Evolutionary conservation across 345 rosid genomes (phyloP).

Genomic region (Syzygium jambos): DNA sequence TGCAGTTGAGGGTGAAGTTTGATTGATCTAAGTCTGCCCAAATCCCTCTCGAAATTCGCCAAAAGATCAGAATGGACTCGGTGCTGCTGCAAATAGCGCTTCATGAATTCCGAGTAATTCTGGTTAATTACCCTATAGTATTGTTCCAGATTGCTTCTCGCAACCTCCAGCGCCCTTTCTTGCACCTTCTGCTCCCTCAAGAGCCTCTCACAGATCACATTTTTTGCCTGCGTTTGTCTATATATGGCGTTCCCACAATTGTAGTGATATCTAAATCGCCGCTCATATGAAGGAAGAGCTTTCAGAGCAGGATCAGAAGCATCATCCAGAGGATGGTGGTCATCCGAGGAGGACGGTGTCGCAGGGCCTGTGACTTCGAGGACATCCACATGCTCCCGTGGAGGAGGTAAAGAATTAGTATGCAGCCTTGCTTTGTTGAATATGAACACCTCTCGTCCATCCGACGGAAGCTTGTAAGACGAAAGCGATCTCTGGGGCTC

Average conservation of each 20-base stretch:
- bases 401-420: constrained; percentile 48
- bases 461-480: constrained; percentile 67
- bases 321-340: constrained; percentile 81
- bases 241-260: constrained; percentile 51
- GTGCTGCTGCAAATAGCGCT: constrained; percentile 72
- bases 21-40: constrained; percentile 66
- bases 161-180: constrained; percentile 82
- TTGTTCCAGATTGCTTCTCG: constrained; percentile 74
- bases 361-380: constrained; percentile 52
- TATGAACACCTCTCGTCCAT: constrained; percentile 61
- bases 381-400: constrained; percentile 46
- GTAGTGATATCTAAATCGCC: constrained; percentile 74
- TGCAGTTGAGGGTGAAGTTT: constrained; percentile 77
- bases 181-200: constrained; percentile 82
- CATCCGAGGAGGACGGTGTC: constrained; percentile 29
- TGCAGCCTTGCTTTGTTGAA: constrained; percentile 75
- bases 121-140: constrained; percentile 69
- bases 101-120: constrained; percentile 71
- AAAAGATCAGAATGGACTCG: constrained; percentile 69
- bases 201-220: constrained; percentile 57
- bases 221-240: constrained; percentile 41
- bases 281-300: constrained; percentile 89
- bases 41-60: constrained; percentile 57
- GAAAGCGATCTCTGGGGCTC: constrained; percentile 73
- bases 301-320: constrained; percentile 88